Percentiles rank a stretch among this genome's conserved stretches.
Evolutionary conservation across 495 filamentous ascomycete genomes (phyloP).

Genomic region (Penicillium pulvis): DNA sequence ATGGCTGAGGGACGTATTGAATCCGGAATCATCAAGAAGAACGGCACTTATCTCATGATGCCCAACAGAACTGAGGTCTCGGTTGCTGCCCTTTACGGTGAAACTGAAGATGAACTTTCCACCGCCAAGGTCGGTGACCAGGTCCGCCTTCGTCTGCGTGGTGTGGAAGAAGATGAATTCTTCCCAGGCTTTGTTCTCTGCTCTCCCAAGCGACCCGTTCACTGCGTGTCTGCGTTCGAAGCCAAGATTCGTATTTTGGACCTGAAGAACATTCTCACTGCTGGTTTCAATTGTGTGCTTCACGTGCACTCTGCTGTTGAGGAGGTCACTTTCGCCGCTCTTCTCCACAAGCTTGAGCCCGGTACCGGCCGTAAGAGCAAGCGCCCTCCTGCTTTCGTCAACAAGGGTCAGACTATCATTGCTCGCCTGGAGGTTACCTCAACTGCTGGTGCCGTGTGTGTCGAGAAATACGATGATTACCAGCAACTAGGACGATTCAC

Average conservation of each 20-base stretch:
- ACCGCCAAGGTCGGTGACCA: constrained; percentile 90
- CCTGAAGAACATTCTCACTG: constrained; percentile 87
- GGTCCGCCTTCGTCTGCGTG: constrained; percentile 86
- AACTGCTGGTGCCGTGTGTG: constrained; percentile 82
- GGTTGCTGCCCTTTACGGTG: constrained; percentile 85
- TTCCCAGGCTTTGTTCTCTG: constrained; percentile 96
- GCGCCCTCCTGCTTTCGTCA: constrained; percentile 87
- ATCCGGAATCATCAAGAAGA: constrained; percentile 88
- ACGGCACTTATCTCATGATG: constrained; percentile 83
- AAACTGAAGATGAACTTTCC: constrained; percentile 89
- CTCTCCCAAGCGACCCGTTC: constrained; percentile 85
- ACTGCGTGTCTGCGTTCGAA: constrained; percentile 88
- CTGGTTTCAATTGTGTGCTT: constrained; percentile 88
- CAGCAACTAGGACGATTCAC: constrained; percentile 94
- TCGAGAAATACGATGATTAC: constrained; percentile 93
- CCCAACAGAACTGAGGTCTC: constrained; percentile 81
- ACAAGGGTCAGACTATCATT: constrained; percentile 90
- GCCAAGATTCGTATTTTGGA: constrained; percentile 97
- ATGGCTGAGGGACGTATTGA: constrained; percentile 98
- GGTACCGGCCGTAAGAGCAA: constrained; percentile 94
- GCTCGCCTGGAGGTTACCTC: constrained; percentile 84
- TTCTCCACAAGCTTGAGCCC: constrained; percentile 95
- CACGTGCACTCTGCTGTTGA: constrained; percentile 92
- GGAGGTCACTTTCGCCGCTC: constrained; percentile 83
- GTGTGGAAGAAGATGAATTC: constrained; percentile 97